phyloP scores from a whole-genome alignment of 1,284 basidiomycete genomes.

The Rhodotorula sp. region DNA sequence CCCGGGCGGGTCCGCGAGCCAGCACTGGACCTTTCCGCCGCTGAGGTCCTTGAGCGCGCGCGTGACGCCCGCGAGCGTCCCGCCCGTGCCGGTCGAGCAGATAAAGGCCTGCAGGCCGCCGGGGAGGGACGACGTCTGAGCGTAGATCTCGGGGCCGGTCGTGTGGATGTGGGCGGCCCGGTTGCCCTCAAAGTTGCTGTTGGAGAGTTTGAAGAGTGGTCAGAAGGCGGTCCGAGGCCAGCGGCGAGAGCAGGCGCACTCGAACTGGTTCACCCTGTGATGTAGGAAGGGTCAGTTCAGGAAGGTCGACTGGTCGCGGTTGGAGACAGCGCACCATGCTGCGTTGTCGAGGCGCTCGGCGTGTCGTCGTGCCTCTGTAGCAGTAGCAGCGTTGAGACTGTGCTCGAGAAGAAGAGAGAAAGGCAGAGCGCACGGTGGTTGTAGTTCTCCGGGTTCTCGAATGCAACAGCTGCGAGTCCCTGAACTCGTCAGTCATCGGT shows the following conservation, averaged over 20 bases:
- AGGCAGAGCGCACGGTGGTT: slow-evolving; percentile 68
- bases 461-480: slow-evolving; percentile 72
- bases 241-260: slow-evolving; percentile 49
- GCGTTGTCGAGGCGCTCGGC: slow-evolving; percentile 82
- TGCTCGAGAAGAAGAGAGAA: background rate
- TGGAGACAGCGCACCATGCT: slow-evolving; percentile 61
- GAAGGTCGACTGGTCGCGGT: slow-evolving; percentile 57
- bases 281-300: background rate
- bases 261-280: slow-evolving; percentile 75
- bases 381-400: background rate
- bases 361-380: slow-evolving; percentile 73
- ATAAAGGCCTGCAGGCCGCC: slow-evolving; percentile 76
- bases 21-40: slow-evolving; percentile 77
- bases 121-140: slow-evolving; percentile 63
- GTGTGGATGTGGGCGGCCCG: slow-evolving; percentile 82
- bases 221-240: slow-evolving; percentile 63
- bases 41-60: slow-evolving; percentile 83
- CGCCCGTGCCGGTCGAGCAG: slow-evolving; percentile 93
- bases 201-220: background rate
- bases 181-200: slow-evolving; percentile 58
- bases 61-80: slow-evolving; percentile 88
- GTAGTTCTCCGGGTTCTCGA: slow-evolving; percentile 94
- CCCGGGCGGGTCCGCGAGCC: slow-evolving; percentile 95
- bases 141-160: slow-evolving; percentile 97
- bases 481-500: background rate